A percentile compares a stretch with the other conserved stretches of the same genome.
Conservation (phyloP, 1,139 yeast genomes). For the Hemisphaericaspora lyxosophila region DNA sequence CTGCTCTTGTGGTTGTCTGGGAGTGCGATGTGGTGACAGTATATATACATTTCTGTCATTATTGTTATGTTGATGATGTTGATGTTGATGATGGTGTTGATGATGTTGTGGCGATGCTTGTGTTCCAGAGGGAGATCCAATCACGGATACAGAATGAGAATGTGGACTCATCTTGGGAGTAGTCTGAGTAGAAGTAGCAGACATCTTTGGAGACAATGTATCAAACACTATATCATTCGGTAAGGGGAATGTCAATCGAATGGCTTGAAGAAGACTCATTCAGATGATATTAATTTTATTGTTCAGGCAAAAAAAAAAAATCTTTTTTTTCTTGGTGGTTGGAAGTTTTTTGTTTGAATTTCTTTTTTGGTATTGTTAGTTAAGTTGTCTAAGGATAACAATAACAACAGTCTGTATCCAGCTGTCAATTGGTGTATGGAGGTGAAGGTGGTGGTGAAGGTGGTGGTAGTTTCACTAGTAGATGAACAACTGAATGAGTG, state of each 20-base stretch:
- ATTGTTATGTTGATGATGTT: neutral
- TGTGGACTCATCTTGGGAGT: constrained; percentile 12
- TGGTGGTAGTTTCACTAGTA: no score
- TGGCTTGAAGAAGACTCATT: constrained; percentile 9
- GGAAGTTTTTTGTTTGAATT: neutral
- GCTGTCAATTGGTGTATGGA: no score
- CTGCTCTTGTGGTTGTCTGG: neutral
- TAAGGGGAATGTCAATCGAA: constrained; percentile 5
- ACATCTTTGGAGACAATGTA: constrained; percentile 10
- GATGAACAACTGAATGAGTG: no score
- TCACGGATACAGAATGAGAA: neutral
- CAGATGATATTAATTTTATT: neutral
- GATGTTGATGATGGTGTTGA: constrained; percentile 1
- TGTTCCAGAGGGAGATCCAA: constrained; percentile 5
- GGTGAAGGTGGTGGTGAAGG: no score
- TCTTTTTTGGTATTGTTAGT: no score
- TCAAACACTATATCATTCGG: constrained; percentile 11
- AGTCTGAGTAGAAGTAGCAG: constrained; percentile 13
- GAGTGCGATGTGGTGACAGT: neutral
- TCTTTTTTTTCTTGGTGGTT: neutral
- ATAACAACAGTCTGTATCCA: no score
- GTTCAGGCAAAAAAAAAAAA: neutral
- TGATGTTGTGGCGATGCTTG: no score
- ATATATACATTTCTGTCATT: neutral
- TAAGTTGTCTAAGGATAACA: no score